Conservation (phyloP, 495 filamentous ascomycete genomes). For the Clohesyomyces aquaticus region DNA sequence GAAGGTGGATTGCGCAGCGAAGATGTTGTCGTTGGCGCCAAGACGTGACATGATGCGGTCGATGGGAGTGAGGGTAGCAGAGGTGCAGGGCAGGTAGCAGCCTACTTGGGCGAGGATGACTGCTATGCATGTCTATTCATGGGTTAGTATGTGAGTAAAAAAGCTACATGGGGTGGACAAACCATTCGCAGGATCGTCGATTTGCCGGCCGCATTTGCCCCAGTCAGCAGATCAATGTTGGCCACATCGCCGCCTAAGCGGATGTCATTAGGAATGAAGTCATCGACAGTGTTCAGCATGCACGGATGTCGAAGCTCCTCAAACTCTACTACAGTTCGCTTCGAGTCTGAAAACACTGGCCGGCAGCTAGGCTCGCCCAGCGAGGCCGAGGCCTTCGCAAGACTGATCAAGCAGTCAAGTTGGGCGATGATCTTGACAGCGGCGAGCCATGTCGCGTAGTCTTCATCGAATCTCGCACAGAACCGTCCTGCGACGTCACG, state of each 20-base stretch:
- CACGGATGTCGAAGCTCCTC: conserved; percentile 93
- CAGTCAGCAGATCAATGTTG: conserved; percentile 91
- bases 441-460: conserved; percentile 85
- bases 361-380: conserved; percentile 88
- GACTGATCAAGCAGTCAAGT: conserved; percentile 90
- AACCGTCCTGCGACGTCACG: conserved; percentile 84
- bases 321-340: conserved; percentile 84
- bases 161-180: no score
- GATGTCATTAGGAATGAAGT: conserved; percentile 98
- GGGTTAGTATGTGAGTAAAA: no score
- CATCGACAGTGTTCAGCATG: conserved; percentile 81
- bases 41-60: conserved; percentile 99
- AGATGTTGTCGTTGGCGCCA: conserved; percentile 98
- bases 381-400: conserved; percentile 82
- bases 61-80: conserved; percentile 84
- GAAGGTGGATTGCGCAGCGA: conserved; percentile 96
- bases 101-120: conserved; percentile 99
- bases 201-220: conserved; percentile 97
- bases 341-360: conserved; percentile 79
- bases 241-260: conserved; percentile 75
- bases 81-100: conserved; percentile 83
- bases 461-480: conserved; percentile 82
- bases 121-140: conserved; percentile 76
- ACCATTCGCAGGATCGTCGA: conserved; percentile 98
- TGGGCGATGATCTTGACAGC: conserved; percentile 86